Conservation (phyloP, 2,329 filamentous ascomycete genomes). For the Paracamarosporium sp. region DNA sequence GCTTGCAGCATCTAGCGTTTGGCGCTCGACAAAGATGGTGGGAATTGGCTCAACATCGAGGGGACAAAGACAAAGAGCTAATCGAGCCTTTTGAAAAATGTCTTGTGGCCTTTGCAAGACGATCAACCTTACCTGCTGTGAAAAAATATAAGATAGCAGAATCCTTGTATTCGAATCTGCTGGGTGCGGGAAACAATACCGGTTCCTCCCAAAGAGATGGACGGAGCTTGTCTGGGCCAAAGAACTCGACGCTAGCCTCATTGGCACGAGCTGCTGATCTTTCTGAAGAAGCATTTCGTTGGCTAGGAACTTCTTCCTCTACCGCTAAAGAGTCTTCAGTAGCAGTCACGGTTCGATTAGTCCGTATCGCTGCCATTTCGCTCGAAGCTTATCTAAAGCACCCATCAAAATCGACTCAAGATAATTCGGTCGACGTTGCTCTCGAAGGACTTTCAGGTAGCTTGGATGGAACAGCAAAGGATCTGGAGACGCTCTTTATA, state of each 20-base stretch:
- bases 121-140: constrained; percentile 47
- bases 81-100: constrained; percentile 70
- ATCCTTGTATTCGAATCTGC: constrained; percentile 31
- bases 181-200: background rate
- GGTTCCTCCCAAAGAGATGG: constrained; percentile 1
- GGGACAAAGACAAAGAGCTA: constrained; percentile 68
- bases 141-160: constrained; percentile 51
- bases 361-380: constrained; percentile 39
- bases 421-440: constrained; percentile 26
- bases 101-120: constrained; percentile 65
- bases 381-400: constrained; percentile 35
- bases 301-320: constrained; percentile 29
- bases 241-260: constrained; percentile 32
- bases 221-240: constrained; percentile 1
- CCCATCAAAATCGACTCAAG: constrained; percentile 18
- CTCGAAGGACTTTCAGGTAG: constrained; percentile 35
- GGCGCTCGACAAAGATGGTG: constrained; percentile 70
- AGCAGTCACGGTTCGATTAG: constrained; percentile 28
- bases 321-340: constrained; percentile 25
- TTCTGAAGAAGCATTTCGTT: constrained; percentile 41
- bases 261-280: constrained; percentile 44
- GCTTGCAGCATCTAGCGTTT: constrained; percentile 70
- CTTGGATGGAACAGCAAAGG: constrained; percentile 37
- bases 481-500: constrained; percentile 44
- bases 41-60: constrained; percentile 66